Evolutionary conservation across 208 protist genomes (phyloP), one percentile per base, ranked within the genome.

Genomic region (Entamoeba histolytica): DNA sequence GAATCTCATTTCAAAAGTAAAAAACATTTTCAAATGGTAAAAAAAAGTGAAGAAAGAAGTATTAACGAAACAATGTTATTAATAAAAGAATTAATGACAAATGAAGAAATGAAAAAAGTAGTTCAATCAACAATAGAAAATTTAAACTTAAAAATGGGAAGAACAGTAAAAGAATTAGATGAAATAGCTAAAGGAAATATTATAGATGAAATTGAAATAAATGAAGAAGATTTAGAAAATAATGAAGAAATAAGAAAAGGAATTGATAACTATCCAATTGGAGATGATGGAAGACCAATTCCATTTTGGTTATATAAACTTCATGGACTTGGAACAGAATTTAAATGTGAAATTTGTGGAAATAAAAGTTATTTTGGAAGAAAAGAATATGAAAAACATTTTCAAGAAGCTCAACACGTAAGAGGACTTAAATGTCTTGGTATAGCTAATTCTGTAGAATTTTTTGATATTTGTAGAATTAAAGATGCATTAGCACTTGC

Each of bases 331-430:
- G 31, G 28, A n/a, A 69, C 39, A 23, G 47, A 92, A 31, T 93
- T 73, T 49, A 17, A 23, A 4, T 93, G 93, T 93, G 93, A 93
- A 31, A 93, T 93, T 35, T 93, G 93, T 93, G 93, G 93, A 39
- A 51, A 92, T 8, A 12, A 52, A 6, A 47, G 51, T 19, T 93
- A 93, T n/a, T 19, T 15, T 15, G 93, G 93, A 10, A 7, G 78
- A 44, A 52, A 50, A 31, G 8, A 49, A 23, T 93, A 92, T 92
- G 93, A 93, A n/a, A 91, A 52, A 10, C 93, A 93, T 92, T 93
- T 93, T 44, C 19, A 78, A 49, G 57, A 92, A 50, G 19, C 50
- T 0, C 15, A 91, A 39, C 93, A 93, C 47, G 35, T 39, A 23
- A 15, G 55, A 17, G 61, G 57, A 5, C 49, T 93, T 3, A 92